Conservation (phyloP, 192 early-diverging fungal genomes). For the Rhizophagus clarus region DNA sequence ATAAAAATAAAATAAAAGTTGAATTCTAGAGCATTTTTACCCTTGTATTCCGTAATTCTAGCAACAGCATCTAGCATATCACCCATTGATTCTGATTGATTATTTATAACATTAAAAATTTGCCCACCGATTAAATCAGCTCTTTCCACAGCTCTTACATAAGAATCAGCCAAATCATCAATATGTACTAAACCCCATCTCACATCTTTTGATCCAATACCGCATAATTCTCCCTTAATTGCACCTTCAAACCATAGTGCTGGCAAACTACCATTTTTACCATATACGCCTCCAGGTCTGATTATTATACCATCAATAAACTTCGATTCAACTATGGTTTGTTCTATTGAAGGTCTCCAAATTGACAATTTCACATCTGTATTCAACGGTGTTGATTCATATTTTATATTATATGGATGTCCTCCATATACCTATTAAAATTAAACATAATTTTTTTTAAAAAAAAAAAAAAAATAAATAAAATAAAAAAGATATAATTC, state of each 20-base stretch:
- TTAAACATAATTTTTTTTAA: neutral
- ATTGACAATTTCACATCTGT: constrained; percentile 12
- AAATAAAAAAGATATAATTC: too few relatives aligned
- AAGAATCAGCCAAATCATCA: constrained; percentile 41
- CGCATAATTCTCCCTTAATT: neutral
- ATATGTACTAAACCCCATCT: constrained; percentile 35
- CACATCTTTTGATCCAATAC: constrained; percentile 25
- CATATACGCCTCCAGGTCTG: constrained; percentile 24
- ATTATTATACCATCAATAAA: constrained; percentile 33
- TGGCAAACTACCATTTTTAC: constrained; percentile 29
- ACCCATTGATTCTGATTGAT: constrained; percentile 33
- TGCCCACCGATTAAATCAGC: constrained; percentile 29
- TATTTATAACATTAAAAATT: constrained; percentile 38
- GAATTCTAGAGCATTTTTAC: neutral
- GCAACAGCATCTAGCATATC: constrained; percentile 35
- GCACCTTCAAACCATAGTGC: constrained; percentile 26
- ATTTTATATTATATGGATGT: neutral
- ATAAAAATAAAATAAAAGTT: too few relatives aligned
- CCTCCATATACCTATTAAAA: neutral
- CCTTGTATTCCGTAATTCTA: constrained; percentile 29
- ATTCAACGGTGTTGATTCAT: neutral
- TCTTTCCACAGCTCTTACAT: constrained; percentile 34
- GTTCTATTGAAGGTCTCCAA: constrained; percentile 40
- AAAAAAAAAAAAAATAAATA: neutral
- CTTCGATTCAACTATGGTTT: constrained; percentile 21